Evolutionary conservation across 768 basidiomycete genomes (phyloP), one percentile per base, ranked within the genome.

Genomic region (Lepiota brunneoincarnata): DNA sequence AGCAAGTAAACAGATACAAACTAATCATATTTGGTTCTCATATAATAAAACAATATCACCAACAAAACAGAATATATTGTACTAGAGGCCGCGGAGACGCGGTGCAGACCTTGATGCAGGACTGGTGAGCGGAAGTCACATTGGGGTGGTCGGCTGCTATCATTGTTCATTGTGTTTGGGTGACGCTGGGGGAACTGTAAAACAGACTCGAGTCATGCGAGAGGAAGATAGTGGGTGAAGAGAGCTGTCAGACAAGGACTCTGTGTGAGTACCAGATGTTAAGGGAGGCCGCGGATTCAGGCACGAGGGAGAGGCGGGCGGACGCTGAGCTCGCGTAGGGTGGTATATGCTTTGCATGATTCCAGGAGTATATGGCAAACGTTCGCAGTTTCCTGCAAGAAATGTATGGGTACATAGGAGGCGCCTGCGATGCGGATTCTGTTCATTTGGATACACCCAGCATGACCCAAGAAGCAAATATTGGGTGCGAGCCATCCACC

Each of bases 141-240:
- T n/a, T n/a, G n/a, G n/a, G n/a, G n/a, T n/a, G n/a, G n/a, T n/a
- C n/a, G n/a, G n/a, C n/a, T n/a, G n/a, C n/a, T n/a, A n/a, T n/a
- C n/a, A n/a, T n/a, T n/a, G n/a, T n/a, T n/a, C n/a, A n/a, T n/a
- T n/a, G n/a, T n/a, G n/a, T n/a, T n/a, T n/a, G n/a, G n/a, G n/a
- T n/a, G n/a, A n/a, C n/a, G n/a, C n/a, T n/a, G n/a, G n/a, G n/a
- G n/a, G n/a, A n/a, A n/a, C n/a, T n/a, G n/a, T n/a, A n/a, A n/a
- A n/a, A n/a, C n/a, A n/a, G n/a, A n/a, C n/a, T n/a, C n/a, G n/a
- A 99, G 69, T 98, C 97, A 65, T 99, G 96, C 2, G 95, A 98
- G 34, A 98, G 77, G 74, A 98, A 91, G 23, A 98, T 79, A 24
- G 84, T 70, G 5, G 86, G 79, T 10, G 77, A 74, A 3, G 84